Evolutionary conservation across 78 protist species (phyloP), one percentile per base, ranked within the genome.

Genomic region (Chrysochromulina tobinii): DNA sequence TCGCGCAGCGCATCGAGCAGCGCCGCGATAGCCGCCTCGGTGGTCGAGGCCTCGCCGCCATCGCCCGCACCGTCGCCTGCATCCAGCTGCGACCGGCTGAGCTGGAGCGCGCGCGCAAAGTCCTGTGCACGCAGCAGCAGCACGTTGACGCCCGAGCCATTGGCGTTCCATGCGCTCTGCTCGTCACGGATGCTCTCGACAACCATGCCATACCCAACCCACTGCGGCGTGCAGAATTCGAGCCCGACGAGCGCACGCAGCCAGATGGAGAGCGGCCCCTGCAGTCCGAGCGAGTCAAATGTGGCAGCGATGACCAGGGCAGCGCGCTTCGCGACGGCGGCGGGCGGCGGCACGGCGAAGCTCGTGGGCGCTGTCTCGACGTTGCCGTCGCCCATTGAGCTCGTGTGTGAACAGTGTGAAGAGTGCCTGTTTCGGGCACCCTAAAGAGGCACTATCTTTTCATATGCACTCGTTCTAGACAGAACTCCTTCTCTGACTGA

Each of bases 241-340:
- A 83, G 53, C 53, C 88, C 88, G 51, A 57, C 27, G 48, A 83
- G n/a, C 27, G 6, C 4, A 15, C 4, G 1, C 27, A 48, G 21
- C 88, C 88, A 83, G 27, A 83, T 21, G 57, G 25, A 51, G 8
- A 83, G 88, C 38, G 88, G 88, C 38, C 20, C 88, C 2, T 5
- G 18, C 48, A 83, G 51, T 9, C 51, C 61, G 53, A 9, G 7
- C 21, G 53, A 6, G 53, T 27, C 88, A 7, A 83, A 83, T 3
- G 69, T 83, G 67, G n/a, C 11, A 7, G 68, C 88, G 5, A 83
- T 27, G 68, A 83, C 68, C 8, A 83, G 18, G 38, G 38, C 38
- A 38, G 38, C 38, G 38, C 38, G 38, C 0, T 38, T 38, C 38
- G 38, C 38, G 38, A 38, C 38, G 38, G 38, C 38, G 38, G 38